Evolutionary conservation across 164 flowering plant species (phyloP).

Genomic region (Malania oleifera): DNA sequence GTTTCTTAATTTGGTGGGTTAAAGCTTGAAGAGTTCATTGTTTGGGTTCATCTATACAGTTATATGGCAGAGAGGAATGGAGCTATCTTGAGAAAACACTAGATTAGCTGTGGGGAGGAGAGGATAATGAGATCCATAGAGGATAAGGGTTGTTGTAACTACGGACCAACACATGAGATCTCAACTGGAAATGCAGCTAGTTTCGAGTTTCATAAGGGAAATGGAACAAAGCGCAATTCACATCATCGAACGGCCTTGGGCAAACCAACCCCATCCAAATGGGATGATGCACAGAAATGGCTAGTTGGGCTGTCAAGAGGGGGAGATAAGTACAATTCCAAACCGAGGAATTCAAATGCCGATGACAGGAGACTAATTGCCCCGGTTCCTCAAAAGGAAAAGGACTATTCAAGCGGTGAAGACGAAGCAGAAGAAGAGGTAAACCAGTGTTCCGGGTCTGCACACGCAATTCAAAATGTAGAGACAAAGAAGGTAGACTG

Average conservation of each 20-base stretch:
- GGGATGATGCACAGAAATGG: conserved; percentile 99
- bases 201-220: conserved; percentile 75
- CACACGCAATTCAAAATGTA: conserved; percentile 19
- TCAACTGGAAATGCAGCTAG: conserved; percentile 26
- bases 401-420: conserved; percentile 31
- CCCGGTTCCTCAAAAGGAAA: conserved; percentile 57
- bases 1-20: too few relatives aligned
- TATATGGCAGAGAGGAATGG: too few relatives aligned
- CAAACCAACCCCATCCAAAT: conserved; percentile 89
- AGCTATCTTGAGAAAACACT: too few relatives aligned
- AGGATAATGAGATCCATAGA: conserved; percentile 57
- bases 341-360: conserved; percentile 80
- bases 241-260: conserved; percentile 59
- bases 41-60: too few relatives aligned
- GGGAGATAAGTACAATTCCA: conserved; percentile 44
- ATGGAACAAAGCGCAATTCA: conserved; percentile 30
- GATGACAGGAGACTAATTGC: conserved; percentile 77
- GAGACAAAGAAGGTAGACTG: conserved; percentile 71
- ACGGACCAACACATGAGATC: conserved; percentile 37
- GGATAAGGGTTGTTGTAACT: conserved; percentile 51
- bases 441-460: conserved; percentile 6
- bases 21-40: too few relatives aligned
- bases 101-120: too few relatives aligned
- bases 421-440: conserved; percentile 26
- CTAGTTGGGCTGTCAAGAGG: conserved; percentile 70